These are phyloP conservation scores for Colletotrichum filicis DNA, from an alignment of 2,329 filamentous ascomycete genomes.

Conservation along the genomic window DNA sequence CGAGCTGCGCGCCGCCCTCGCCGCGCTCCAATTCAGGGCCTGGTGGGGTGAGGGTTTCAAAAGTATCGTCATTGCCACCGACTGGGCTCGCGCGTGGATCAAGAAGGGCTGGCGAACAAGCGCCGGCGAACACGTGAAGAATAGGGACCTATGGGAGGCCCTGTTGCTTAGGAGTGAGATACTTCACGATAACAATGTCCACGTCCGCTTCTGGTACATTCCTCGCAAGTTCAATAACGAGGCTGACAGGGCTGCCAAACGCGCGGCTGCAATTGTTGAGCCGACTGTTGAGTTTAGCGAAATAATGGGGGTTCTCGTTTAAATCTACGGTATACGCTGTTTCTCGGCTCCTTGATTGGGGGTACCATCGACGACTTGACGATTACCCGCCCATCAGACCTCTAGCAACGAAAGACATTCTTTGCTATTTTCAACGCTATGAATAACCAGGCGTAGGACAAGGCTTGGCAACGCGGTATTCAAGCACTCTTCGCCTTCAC, in stretches of 20 bases:
- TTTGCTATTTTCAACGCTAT: too few relatives aligned
- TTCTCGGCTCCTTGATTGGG: not conserved
- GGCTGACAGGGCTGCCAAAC: constrained; percentile 54
- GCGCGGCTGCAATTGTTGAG: constrained; percentile 36
- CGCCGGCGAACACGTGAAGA: constrained; percentile 51
- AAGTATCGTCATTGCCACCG: constrained; percentile 60
- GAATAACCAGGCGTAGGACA: not conserved
- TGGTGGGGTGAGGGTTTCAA: constrained; percentile 56
- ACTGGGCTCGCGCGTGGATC: constrained; percentile 55
- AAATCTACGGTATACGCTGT: not conserved
- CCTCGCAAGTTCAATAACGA: constrained; percentile 52
- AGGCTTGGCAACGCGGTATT: not conserved
- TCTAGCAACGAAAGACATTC: too few relatives aligned
- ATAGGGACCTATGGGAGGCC: constrained; percentile 63
- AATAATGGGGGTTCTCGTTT: not conserved
- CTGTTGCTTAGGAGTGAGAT: constrained; percentile 54
- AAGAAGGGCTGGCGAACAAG: constrained; percentile 55
- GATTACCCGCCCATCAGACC: too few relatives aligned
- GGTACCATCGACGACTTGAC: too few relatives aligned
- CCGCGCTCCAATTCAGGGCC: constrained; percentile 54
- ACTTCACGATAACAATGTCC: not conserved
- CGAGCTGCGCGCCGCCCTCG: constrained; percentile 65
- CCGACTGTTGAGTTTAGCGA: not conserved
- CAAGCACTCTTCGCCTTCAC: not conserved
- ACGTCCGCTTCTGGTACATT: constrained; percentile 57